phyloP scores from a whole-genome alignment of 805 yeast species.

The Nematodospora valgi region DNA sequence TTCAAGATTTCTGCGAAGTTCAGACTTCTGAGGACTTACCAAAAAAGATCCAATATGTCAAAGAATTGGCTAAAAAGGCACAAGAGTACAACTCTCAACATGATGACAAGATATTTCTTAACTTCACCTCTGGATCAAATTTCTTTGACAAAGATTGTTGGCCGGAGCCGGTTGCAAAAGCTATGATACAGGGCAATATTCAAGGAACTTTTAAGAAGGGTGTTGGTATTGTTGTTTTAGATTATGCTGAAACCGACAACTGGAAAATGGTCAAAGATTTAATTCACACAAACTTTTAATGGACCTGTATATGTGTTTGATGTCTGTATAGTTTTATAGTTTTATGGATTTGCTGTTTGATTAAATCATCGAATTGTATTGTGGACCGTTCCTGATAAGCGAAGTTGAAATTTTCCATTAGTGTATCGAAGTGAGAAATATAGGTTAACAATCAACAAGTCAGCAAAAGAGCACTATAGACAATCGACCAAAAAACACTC shows the following conservation, averaged over 20 bases:
- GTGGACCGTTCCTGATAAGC: too few species aligned
- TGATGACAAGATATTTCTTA: slow-evolving; percentile 57
- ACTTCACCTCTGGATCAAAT: slow-evolving; percentile 72
- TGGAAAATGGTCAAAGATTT: slow-evolving; percentile 55
- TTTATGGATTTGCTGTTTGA: too few species aligned
- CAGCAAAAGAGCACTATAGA: too few species aligned
- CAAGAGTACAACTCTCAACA: slow-evolving; percentile 43
- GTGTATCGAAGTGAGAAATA: not conserved
- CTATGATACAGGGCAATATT: slow-evolving; percentile 42
- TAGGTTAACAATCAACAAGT: too few species aligned
- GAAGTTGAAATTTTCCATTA: too few species aligned
- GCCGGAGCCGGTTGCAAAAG: slow-evolving; percentile 66
- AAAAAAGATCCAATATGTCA: slow-evolving; percentile 56
- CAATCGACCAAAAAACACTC: not conserved
- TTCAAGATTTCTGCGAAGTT: slow-evolving; percentile 75
- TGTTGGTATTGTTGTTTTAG: slow-evolving; percentile 64
- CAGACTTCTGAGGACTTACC: slow-evolving; percentile 48
- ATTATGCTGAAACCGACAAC: slow-evolving; percentile 58
- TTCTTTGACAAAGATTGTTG: slow-evolving; percentile 69
- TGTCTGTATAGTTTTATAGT: too few species aligned
- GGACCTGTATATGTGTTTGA: too few species aligned
- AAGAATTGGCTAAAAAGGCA: slow-evolving; percentile 53
- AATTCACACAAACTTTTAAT: slow-evolving; percentile 49
- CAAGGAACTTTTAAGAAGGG: slow-evolving; percentile 51
- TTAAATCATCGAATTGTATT: too few species aligned